Evolutionary conservation across 768 basidiomycete genomes (phyloP), one percentile per base, ranked within the genome.

Genomic region (Leccinellum rugosiceps): DNA sequence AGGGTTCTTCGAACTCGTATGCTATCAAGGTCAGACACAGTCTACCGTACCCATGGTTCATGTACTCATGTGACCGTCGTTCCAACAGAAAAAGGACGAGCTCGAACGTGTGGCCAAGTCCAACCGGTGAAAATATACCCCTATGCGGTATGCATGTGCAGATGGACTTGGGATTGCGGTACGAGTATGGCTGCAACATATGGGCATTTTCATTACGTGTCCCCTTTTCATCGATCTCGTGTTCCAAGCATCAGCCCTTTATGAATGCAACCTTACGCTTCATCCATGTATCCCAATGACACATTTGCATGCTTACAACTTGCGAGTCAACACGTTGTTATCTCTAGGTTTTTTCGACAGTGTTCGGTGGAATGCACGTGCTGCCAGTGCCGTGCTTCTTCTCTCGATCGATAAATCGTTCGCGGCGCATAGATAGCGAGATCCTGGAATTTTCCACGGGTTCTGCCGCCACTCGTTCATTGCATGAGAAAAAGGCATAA

Each of bases 61-160:
- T 45, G 55, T 30, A 45, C 41, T 68, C 43, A 61, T 35, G 10
- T 6, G 32, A 53, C 14, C 0, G 3, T 30, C 5, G 5, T 57
- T 43, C 4, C 45, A 34, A 58, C 71, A 92, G 93, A 95, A 95
- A 92, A 97, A 95, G 82, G 95, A 98, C 77, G 96, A 99, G 78
- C 87, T 99, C 64, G 96, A 99, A 83, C 95, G 96, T 83, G 97
- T 99, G 57, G 97, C 97, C 81, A 98, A 98, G 82, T 97, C 94
- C 78, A 99, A 99, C 83, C 92, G 96, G 85, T 99, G 85, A 92
- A 87, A 65, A 62, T 38, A n/a, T 15, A 38, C 35, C 5, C 34
- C 31, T 53, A 26, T 55, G 44, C 32, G 21, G 15, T 49, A 50
- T 17, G 30, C 17, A 28, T 53, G 25, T 48, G 51, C 41, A 53